Conservation (phyloP, 78 protist genomes). For the Cavenderia fasciculata region DNA sequence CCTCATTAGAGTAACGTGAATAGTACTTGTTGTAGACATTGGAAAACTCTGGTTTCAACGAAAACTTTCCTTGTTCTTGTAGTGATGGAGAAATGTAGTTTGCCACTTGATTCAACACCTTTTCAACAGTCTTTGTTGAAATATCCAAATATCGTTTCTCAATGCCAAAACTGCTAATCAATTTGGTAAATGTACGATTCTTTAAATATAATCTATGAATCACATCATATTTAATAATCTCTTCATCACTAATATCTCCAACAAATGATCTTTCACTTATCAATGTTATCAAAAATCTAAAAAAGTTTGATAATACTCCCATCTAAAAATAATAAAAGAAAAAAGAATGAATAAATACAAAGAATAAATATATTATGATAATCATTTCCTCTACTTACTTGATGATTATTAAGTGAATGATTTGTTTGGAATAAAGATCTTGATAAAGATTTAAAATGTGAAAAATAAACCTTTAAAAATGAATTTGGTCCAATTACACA, state of each 20-base stretch:
- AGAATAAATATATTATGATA: too few relatives aligned
- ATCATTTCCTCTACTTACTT: too few relatives aligned
- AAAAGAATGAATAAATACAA: too few relatives aligned
- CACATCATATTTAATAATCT: conserved; percentile 3
- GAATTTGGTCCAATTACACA: not conserved
- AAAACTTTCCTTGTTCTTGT: conserved; percentile 8
- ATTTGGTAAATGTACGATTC: conserved; percentile 6
- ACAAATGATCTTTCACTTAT: not conserved
- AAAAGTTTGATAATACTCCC: conserved; percentile 7
- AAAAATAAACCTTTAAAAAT: conserved; percentile 3
- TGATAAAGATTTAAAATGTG: not conserved
- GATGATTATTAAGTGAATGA: not conserved
- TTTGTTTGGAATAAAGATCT: not conserved
- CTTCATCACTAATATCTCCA: not conserved
- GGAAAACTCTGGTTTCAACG: conserved; percentile 2
- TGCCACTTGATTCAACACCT: conserved; percentile 2
- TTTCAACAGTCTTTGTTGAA: not conserved
- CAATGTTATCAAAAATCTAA: not conserved
- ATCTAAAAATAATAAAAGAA: too few relatives aligned
- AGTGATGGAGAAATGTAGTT: conserved; percentile 8
- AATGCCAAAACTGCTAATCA: not conserved
- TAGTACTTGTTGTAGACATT: conserved; percentile 17
- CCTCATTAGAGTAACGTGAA: not conserved
- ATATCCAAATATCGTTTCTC: not conserved
- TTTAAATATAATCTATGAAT: conserved; percentile 5